phyloP scores from a whole-genome alignment of 2,329 filamentous ascomycete genomes.

The Saccharata proteae region DNA sequence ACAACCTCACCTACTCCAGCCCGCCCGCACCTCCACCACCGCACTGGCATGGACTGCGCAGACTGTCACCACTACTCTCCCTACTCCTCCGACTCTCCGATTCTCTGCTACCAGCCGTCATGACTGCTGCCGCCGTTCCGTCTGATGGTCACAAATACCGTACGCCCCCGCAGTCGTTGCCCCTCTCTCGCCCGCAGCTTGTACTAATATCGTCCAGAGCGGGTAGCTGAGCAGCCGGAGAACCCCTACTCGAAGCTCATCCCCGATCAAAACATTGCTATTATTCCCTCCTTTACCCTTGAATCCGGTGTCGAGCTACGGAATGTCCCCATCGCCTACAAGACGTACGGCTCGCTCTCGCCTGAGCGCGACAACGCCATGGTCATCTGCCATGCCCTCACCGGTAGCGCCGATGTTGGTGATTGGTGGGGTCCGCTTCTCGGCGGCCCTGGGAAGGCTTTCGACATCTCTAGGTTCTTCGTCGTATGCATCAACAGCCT shows the following conservation, averaged over 20 bases:
- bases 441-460: constrained; percentile 64
- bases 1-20: too few relatives aligned
- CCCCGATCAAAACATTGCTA: constrained; percentile 73
- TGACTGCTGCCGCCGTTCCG: constrained; percentile 3
- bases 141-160: constrained; percentile 6
- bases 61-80: constrained; percentile 7
- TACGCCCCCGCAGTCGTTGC: constrained; percentile 1
- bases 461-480: constrained; percentile 75
- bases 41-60: constrained; percentile 8
- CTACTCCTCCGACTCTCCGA: constrained; percentile 8
- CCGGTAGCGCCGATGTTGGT: constrained; percentile 70
- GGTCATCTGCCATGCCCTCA: constrained; percentile 71
- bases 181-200: background rate
- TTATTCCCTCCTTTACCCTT: constrained; percentile 80
- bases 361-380: constrained; percentile 48
- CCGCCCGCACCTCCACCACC: too few relatives aligned
- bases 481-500: constrained; percentile 77
- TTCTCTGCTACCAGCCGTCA: constrained; percentile 9
- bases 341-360: constrained; percentile 47
- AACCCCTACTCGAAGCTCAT: constrained; percentile 85
- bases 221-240: constrained; percentile 52
- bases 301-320: constrained; percentile 77
- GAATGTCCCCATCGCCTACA: constrained; percentile 60
- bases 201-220: constrained; percentile 3
- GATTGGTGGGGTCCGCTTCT: constrained; percentile 85